Evolutionary conservation across 2,329 filamentous ascomycete species (phyloP).

Genomic region (Periconia sp.): DNA sequence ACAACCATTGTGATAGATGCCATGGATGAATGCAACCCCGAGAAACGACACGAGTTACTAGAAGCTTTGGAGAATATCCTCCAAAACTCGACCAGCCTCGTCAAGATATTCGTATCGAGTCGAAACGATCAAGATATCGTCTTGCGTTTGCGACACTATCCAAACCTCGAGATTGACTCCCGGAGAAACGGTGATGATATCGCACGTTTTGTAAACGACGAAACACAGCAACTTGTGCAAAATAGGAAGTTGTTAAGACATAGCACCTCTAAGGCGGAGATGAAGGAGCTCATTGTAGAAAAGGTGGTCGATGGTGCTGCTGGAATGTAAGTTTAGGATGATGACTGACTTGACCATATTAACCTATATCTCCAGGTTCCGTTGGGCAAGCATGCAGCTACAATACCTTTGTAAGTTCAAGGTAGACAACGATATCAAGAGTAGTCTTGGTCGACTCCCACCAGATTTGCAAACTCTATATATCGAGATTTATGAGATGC

Average conservation of each 20-base stretch:
- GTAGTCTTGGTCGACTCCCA: constrained; percentile 23
- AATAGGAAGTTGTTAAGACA: constrained; percentile 13
- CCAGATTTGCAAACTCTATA: constrained; percentile 12
- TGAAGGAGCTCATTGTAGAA: constrained; percentile 19
- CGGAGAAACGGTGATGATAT: constrained; percentile 32
- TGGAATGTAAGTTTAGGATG: constrained; percentile 29
- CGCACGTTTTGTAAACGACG: constrained; percentile 18
- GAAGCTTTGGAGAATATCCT: constrained; percentile 28
- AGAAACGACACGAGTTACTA: constrained; percentile 19
- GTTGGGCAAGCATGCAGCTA: constrained; percentile 35
- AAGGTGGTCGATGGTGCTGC: constrained; percentile 21
- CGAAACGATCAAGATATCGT: constrained; percentile 28
- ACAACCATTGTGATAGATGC: constrained; percentile 41
- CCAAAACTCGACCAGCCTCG: constrained; percentile 21
- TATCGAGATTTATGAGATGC: constrained; percentile 8
- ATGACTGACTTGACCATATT: constrained; percentile 3
- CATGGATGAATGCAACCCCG: constrained; percentile 37
- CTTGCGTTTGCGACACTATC: constrained; percentile 15
- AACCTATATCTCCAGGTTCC: constrained; percentile 27
- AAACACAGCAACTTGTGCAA: constrained; percentile 14
- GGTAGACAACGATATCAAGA: constrained; percentile 20
- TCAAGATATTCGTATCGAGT: constrained; percentile 42
- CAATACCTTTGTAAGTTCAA: constrained; percentile 24
- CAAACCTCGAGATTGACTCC: constrained; percentile 28
- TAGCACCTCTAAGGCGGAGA: constrained; percentile 10